Evolutionary conservation across 2,329 filamentous ascomycete genomes (phyloP).

Genomic region (Cladosporium sphaerospermum): DNA sequence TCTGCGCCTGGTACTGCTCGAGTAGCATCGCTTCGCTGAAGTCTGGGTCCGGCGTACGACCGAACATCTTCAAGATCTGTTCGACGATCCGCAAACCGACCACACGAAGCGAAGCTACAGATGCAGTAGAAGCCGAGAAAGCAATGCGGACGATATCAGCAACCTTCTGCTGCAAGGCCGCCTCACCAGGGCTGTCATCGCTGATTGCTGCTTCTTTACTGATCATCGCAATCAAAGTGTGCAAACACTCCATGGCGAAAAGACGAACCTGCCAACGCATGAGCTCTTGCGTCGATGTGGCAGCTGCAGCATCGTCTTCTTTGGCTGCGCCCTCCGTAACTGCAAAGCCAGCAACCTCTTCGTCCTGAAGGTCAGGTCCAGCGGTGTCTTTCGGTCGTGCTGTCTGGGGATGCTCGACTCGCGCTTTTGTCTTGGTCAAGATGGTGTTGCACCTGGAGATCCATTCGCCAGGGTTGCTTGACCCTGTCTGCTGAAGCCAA

Average conservation of each 20-base stretch:
- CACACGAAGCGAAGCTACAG: conserved; percentile 81
- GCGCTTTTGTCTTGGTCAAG: conserved; percentile 76
- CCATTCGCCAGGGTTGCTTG: conserved; percentile 76
- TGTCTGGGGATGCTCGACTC: conserved; percentile 48
- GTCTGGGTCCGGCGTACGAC: conserved; percentile 89
- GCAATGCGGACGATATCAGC: conserved; percentile 94
- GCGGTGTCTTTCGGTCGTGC: conserved; percentile 43
- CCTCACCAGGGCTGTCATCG: conserved; percentile 70
- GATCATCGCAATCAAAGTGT: conserved; percentile 72
- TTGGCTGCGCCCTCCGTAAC: conserved; percentile 56
- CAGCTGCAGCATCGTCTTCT: conserved; percentile 37
- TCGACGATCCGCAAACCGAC: conserved; percentile 93
- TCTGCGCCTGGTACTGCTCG: conserved; percentile 97
- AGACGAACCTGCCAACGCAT: conserved; percentile 92
- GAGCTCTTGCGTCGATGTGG: conserved; percentile 64
- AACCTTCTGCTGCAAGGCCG: conserved; percentile 72
- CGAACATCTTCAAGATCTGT: conserved; percentile 90
- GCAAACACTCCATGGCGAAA: conserved; percentile 85
- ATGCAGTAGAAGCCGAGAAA: conserved; percentile 93
- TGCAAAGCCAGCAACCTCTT: conserved; percentile 94
- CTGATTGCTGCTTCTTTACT: conserved; percentile 72
- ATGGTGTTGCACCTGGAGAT: conserved; percentile 82
- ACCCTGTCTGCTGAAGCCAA: conserved; percentile 86
- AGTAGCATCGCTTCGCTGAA: conserved; percentile 95
- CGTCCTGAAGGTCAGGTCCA: conserved; percentile 79